Evolutionary conservation across 2,329 filamentous ascomycete genomes (phyloP), one percentile per base, ranked within the genome.

Genomic region (Fusarium coicis): DNA sequence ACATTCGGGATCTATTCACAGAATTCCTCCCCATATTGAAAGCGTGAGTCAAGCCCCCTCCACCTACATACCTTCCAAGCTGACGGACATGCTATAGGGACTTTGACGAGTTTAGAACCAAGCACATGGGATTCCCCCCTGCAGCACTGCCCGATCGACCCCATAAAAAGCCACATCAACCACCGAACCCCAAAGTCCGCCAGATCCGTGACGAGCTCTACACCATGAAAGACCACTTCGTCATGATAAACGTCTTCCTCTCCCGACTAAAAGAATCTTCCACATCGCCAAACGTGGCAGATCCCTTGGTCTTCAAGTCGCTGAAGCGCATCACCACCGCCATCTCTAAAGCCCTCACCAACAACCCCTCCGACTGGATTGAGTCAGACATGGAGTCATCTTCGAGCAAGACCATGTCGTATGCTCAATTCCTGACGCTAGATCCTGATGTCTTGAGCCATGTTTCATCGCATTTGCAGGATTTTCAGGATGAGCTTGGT

Each of bases 291-390:
- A 34, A 28, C 18, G 18, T 50, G 3, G 40, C 49, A 3, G 66
- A 74, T 1, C 50, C 56, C 12, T 28, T 52, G 0, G 19, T 74
- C 5, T 44, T 75, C 5, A 32, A 42, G 3, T 54, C 66, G 3
- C 19, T 75, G 1, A 56, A 59, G 1, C 9, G n/a, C 19, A 47
- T 78, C 18, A 28, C 46, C 5, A 68, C 66, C 18, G 62, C 54
- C 15, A 72, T 77, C 7, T 65, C 76, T 2, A 76, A 40, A 2
- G 73, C 64, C 2, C 55, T 78, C 8, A 78, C 73, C 4, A 78
- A 79, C 26, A 67, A 78, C n/a, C 70, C 66, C 0, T 70, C 73
- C 0, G 77, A 79, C 9, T 79, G 77, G 77, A 70, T 78, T 10
- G 77, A 78, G 3, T 72, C 70, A 6, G 68, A 70, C 8, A 49